Evolutionary conservation across 2,329 filamentous ascomycete genomes (phyloP).

Genomic region (Colletotrichum falcatum): DNA sequence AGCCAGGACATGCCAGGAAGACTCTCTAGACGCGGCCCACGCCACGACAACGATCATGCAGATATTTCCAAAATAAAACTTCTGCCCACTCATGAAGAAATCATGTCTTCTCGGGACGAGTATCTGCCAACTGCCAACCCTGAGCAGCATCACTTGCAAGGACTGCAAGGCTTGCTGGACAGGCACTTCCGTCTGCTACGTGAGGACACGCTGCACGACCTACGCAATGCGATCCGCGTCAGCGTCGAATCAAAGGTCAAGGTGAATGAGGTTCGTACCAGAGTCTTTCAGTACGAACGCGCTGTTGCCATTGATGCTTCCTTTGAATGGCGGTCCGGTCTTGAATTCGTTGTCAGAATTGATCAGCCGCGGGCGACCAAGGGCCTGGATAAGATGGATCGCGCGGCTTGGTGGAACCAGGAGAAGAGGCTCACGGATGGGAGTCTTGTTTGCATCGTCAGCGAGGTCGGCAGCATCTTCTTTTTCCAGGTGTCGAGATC

Average conservation of each 20-base stretch:
- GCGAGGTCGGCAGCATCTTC: constrained; percentile 51
- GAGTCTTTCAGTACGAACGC: constrained; percentile 11
- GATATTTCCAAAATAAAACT: constrained; percentile 61
- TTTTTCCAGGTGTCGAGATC: constrained; percentile 57
- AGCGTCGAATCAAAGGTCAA: constrained; percentile 43
- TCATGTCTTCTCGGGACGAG: constrained; percentile 55
- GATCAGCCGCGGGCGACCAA: constrained; percentile 54
- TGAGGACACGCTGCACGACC: constrained; percentile 66
- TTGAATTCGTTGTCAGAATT: constrained; percentile 60
- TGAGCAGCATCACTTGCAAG: constrained; percentile 49
- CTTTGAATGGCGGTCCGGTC: constrained; percentile 54
- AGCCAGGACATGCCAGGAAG: constrained; percentile 50
- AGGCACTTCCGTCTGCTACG: constrained; percentile 67
- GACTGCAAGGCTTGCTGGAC: constrained; percentile 63
- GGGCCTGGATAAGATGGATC: constrained; percentile 44
- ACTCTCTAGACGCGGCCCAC: constrained; percentile 48
- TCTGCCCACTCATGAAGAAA: constrained; percentile 62
- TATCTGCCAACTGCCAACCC: constrained; percentile 58
- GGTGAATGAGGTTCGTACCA: constrained; percentile 48
- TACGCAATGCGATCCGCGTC: constrained; percentile 58
- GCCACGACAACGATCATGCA: constrained; percentile 64
- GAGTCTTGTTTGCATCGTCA: constrained; percentile 62
- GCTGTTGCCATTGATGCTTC: constrained; percentile 45
- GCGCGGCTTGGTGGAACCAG: constrained; percentile 63
- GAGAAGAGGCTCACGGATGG: constrained; percentile 62